Evolutionary conservation across 2,329 filamentous ascomycete species (phyloP), one percentile per base, ranked within the genome.

Genomic region (Ascochyta viciae-villosae): DNA sequence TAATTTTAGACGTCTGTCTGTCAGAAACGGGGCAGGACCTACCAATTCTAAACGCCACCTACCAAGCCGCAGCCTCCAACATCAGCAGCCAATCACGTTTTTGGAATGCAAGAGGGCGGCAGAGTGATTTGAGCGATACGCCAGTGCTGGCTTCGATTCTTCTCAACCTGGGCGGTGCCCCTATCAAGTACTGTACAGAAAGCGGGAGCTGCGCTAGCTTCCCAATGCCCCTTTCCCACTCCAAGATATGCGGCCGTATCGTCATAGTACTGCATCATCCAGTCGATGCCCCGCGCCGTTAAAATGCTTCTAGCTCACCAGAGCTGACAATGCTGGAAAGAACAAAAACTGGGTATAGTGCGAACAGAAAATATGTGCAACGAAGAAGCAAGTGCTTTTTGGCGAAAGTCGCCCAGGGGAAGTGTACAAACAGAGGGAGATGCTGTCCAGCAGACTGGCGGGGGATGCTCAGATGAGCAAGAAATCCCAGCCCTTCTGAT

Each of bases 401-500:
- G 22, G 55, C 53, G 45, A 50, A 62, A 48, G 37, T 52, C 43
- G 54, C 57, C 48, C 22, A 46, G 38, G 50, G 37, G 31, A 29
- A 49, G 44, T 55, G 60, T 47, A 46, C 58, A 66, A 62, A 66
- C 66, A 74, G 72, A 73, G 68, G 66, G 67, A 66, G 74, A 76
- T 75, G 74, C 68, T 57, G 60, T 64, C 70, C 70, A 73, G 71
- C 70, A 74, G 68, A 69, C 58, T 58, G 58, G 51, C 54, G 34
- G 39, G 19, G 48, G 38, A 46, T 59, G 62, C 65, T 71, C 75
- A 96, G 78, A 97, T 93, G 76, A 97, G 85, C 76, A 97, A 83
- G 80, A 92, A 95, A 75, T 96, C 91, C 93, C 92, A 96, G 67
- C 87, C 87, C 81, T 94, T 95, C 80, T 89, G 86, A 79, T 86